Base-by-base conservation (phyloP, 257 asterid genomes). In the Galeopsis tetrahit region DNA sequence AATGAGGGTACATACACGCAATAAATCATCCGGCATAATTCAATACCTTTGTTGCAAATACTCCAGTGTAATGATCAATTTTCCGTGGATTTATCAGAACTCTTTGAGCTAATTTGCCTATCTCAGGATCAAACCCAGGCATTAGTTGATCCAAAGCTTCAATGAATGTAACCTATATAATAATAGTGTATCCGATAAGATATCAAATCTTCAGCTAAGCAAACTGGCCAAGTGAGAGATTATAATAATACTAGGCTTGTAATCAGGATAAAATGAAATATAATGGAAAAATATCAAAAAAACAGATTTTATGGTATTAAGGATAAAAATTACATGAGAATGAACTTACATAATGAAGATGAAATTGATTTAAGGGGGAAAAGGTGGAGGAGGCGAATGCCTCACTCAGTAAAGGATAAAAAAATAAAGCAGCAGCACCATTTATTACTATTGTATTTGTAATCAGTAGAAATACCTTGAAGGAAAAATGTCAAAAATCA, bases 71-170 rank as follows among this genome's bases (percentile, higher is more conserved):
- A 74, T 72, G 86, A 82, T 88, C 96, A 65, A 90, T 88, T 79
- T 88, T 86, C 64, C 96, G 88, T 75, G 96, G 90, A 82, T 86
- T 86, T 77, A 90, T 83, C 76, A 88, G 90, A 72, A 86, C 87
- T 72, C 96, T 76, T 68, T 90, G 96, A 40, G 96, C 95, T 75
- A 90, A 74, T 78, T 90, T 90, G 68, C 95, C 88, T 68, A 90
- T 90, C 81, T 90, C 96, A 55, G 92, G 96, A 83, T 90, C 96
- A 84, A 90, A 90, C 42, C 95, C 96, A 17, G 96, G 92, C 96
- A 90, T 88, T 66, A 90, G 86, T 84, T 88, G 90, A 79, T 82
- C 87, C 62, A 82, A 32, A 66, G 84, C 84, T 77, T 79, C 87
- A 74, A 82, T 65, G 33, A 82, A 76, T 7, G 87, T 80, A 64